Conservation (phyloP, 768 basidiomycete species). For the Hygrocybe punicea region DNA sequence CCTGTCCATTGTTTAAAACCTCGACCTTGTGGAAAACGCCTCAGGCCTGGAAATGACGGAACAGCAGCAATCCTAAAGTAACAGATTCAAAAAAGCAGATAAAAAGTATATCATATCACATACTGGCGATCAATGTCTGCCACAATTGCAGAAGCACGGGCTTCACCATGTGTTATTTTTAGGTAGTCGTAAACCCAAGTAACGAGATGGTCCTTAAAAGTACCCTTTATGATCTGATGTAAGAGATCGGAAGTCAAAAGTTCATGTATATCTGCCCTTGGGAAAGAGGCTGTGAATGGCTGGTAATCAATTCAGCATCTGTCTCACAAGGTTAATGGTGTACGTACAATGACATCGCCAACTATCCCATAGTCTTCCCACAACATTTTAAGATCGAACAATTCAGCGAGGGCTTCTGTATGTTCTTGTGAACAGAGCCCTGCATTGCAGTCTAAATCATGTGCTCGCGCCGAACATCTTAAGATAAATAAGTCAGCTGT, state of each 20-base stretch:
- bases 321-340: too few species aligned
- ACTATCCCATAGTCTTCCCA: too few species aligned
- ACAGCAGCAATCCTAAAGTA: constrained; percentile 7
- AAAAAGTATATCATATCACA: constrained; percentile 5
- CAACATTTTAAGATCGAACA: too few species aligned
- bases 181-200: constrained; percentile 36
- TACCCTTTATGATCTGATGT: constrained; percentile 41
- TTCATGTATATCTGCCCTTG: constrained; percentile 35
- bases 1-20: constrained; percentile 13
- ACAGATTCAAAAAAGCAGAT: not conserved
- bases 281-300: constrained; percentile 37
- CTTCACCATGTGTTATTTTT: constrained; percentile 9
- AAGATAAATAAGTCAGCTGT: too few species aligned
- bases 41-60: constrained; percentile 8
- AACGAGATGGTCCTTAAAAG: constrained; percentile 43
- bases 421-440: too few species aligned
- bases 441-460: too few species aligned
- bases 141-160: constrained; percentile 21
- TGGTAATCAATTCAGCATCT: constrained; percentile 7
- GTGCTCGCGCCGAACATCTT: too few species aligned
- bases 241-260: constrained; percentile 35
- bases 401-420: too few species aligned
- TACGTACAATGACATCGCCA: too few species aligned
- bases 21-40: constrained; percentile 9
- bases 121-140: constrained; percentile 34